Evolutionary conservation across 768 basidiomycete species (phyloP).

Genomic region (Mycena indigotica): DNA sequence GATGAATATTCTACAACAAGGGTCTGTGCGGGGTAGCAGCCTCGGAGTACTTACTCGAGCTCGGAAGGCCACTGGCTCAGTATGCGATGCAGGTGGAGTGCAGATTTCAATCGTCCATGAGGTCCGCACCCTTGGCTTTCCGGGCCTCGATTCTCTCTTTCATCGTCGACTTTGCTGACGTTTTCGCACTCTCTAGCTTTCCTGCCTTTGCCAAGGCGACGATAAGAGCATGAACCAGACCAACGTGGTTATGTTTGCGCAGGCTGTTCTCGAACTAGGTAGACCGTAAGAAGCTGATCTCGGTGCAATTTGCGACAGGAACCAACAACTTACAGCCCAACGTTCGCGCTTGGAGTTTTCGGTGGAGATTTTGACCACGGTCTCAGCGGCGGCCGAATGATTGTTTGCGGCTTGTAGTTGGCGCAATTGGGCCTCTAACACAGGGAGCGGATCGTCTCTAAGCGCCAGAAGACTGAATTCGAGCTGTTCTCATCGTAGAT

Average conservation of each 20-base stretch:
- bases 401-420: slow-evolving; percentile 46
- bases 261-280: slow-evolving; percentile 84
- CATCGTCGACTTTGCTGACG: slow-evolving; percentile 47
- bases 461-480: slow-evolving; percentile 93
- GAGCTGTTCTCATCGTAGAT: slow-evolving; percentile 51
- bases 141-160: slow-evolving; percentile 47
- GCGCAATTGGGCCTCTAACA: slow-evolving; percentile 60
- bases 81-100: slow-evolving; percentile 2
- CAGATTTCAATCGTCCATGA: slow-evolving; percentile 45
- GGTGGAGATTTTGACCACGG: slow-evolving; percentile 57
- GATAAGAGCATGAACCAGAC: slow-evolving; percentile 75
- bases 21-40: too few relatives aligned
- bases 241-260: slow-evolving; percentile 84
- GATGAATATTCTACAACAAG: too few relatives aligned
- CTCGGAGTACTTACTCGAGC: too few relatives aligned
- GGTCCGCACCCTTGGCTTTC: slow-evolving; percentile 46
- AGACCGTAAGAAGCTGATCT: slow-evolving; percentile 18
- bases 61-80: too few relatives aligned
- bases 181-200: slow-evolving; percentile 55
- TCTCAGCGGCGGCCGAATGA: slow-evolving; percentile 49
- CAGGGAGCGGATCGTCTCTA: slow-evolving; percentile 77
- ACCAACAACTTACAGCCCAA: slow-evolving; percentile 80
- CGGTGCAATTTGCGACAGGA: slow-evolving; percentile 1
- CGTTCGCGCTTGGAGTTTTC: slow-evolving; percentile 77
- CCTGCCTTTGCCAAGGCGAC: slow-evolving; percentile 73